Conservation (phyloP, 2,329 filamentous ascomycete genomes). For the Pestalotiopsis sp. region DNA sequence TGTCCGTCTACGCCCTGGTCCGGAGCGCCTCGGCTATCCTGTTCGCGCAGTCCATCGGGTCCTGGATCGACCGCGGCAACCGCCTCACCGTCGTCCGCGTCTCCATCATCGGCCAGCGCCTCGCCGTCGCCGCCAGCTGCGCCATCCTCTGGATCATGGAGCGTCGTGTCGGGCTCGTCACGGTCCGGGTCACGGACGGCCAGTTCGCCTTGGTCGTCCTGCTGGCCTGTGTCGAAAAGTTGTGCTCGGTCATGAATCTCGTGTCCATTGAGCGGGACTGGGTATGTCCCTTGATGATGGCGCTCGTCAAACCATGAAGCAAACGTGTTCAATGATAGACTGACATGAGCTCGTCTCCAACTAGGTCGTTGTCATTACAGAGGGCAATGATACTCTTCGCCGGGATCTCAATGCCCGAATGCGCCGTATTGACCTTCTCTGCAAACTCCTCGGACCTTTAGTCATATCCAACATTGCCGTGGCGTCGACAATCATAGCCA, state of each 20-base stretch:
- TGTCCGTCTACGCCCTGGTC: slow-evolving; percentile 70
- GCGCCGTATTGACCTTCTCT: slow-evolving; percentile 61
- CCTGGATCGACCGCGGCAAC: slow-evolving; percentile 57
- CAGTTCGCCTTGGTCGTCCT: slow-evolving; percentile 43
- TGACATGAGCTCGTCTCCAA: no score
- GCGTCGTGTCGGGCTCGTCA: slow-evolving; percentile 16
- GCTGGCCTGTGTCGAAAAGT: slow-evolving; percentile 71
- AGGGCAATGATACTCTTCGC: slow-evolving; percentile 34
- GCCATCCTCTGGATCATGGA: slow-evolving; percentile 43
- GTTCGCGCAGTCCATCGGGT: slow-evolving; percentile 61
- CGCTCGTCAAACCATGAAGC: background rate
- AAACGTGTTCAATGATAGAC: background rate
- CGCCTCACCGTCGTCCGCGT: slow-evolving; percentile 52
- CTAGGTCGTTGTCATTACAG: slow-evolving; percentile 51
- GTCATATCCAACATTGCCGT: slow-evolving; percentile 51
- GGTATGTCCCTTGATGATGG: slow-evolving; percentile 39
- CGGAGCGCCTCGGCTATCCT: slow-evolving; percentile 60
- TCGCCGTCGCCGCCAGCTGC: slow-evolving; percentile 51
- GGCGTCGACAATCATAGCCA: slow-evolving; percentile 46
- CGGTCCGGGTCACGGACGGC: slow-evolving; percentile 23
- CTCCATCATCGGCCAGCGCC: slow-evolving; percentile 49
- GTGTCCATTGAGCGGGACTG: slow-evolving; percentile 75
- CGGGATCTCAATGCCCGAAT: slow-evolving; percentile 18
- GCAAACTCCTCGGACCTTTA: slow-evolving; percentile 59
- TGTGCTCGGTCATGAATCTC: slow-evolving; percentile 65